Evolutionary conservation across 352 stramenopile genomes (phyloP), one percentile per base, ranked within the genome.

Genomic region (Plasmopara viticola): DNA sequence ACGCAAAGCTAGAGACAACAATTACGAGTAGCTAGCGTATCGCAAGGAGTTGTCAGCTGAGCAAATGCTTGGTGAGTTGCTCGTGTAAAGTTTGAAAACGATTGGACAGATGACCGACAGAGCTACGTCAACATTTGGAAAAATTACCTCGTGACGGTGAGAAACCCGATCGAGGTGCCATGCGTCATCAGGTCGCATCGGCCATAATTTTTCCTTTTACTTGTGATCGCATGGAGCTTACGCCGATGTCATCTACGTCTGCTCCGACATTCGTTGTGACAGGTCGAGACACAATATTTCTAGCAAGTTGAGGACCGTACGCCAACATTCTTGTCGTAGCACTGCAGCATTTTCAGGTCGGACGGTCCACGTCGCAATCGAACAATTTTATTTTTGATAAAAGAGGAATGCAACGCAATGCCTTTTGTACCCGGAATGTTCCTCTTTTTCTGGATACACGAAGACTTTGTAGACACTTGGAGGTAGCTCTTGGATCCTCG

Each of bases 401-500:
- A 74, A 33, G 50, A 57, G n/a, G 60, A 70, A 31, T 87, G 77
- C 44, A 58, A 68, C 12, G 70, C 62, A 9, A 60, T 59, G 20
- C 77, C 74, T 9, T 59, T 86, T 4, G 55, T 42, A 57, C 46
- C 51, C 4, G 60, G 56, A 10, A 64, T 56, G 0, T 68, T 56
- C 45, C 51, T 68, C 49, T 61, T 68, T 68, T 18, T 56, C 56
- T 0, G 56, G 60, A 20, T 56, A 68, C 34, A 64, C 56, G 5
- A 61, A 66, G 7, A 54, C 40, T 7, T 48, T 86, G 35, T 89
- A 75, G 78, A 81, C 64, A 5, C 72, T 68, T 34, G 68, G 72
- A 17, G 65, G 84, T 18, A 82, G 77, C 47, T 64, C 64, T 10
- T 87, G 75, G 75, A 71, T 87, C 49, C 52, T 82, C 15, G 74